Evolutionary conservation across 2,329 filamentous ascomycete species (phyloP).

Genomic region (Cladosporium velox): DNA sequence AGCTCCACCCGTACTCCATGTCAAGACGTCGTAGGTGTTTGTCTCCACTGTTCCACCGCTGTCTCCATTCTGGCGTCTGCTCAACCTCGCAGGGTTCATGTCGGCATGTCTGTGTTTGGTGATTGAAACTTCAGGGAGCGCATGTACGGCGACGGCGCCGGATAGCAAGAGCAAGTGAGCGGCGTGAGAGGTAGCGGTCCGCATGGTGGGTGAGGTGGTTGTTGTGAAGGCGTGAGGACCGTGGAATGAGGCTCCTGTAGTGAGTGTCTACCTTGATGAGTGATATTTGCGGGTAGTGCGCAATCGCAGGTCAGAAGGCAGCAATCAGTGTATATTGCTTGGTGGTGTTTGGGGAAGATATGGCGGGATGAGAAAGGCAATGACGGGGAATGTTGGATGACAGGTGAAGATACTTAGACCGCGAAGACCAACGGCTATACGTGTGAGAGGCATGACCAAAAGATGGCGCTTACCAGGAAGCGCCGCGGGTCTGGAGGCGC

Average conservation of each 20-base stretch:
- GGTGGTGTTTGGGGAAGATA: neutral
- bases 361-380: neutral
- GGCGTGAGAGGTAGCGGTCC: neutral
- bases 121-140: conserved; percentile 32
- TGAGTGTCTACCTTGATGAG: neutral
- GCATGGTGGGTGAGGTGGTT: neutral
- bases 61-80: conserved; percentile 20
- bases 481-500: neutral
- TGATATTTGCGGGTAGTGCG: neutral
- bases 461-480: neutral
- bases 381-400: neutral
- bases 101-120: conserved; percentile 31
- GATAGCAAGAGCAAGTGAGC: neutral
- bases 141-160: conserved; percentile 24
- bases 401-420: neutral
- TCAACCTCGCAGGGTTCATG: conserved; percentile 23
- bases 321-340: neutral
- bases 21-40: conserved; percentile 35
- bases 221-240: neutral
- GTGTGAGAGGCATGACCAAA: neutral
- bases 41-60: conserved; percentile 30
- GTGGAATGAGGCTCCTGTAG: neutral
- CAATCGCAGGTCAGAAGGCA: neutral
- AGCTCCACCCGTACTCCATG: conserved; percentile 36
- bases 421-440: neutral